These are phyloP conservation scores for Hypoxylon sp. DNA, from an alignment of 2,329 filamentous ascomycete genomes.

Conservation along the genomic window DNA sequence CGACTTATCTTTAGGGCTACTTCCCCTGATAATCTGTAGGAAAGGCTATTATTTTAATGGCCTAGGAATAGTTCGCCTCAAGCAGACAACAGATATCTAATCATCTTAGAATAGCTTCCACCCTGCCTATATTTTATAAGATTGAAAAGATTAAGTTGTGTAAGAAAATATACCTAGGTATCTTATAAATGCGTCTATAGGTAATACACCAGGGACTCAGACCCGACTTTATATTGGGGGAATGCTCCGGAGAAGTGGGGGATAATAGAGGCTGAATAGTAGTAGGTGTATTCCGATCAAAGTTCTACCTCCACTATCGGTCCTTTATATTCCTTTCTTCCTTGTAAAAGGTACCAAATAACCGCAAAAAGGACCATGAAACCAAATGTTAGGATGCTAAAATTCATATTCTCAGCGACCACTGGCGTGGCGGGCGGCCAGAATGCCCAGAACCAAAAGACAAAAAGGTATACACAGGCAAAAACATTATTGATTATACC, in stretches of 20 bases:
- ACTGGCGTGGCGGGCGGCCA: constrained; percentile 7
- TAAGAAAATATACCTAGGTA: no score
- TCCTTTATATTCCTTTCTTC: constrained; percentile 13
- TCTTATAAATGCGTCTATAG: no score
- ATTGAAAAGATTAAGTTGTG: no score
- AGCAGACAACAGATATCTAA: no score
- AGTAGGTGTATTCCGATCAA: neutral
- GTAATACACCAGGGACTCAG: no score
- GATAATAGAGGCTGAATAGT: neutral
- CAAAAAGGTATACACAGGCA: constrained; percentile 26
- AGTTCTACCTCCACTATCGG: constrained; percentile 13
- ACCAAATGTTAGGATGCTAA: constrained; percentile 10
- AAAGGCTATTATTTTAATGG: neutral
- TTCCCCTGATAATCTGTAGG: neutral
- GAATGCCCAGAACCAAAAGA: constrained; percentile 31
- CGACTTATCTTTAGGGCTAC: neutral
- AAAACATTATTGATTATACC: constrained; percentile 34
- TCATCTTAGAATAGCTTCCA: no score
- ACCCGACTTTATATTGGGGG: no score
- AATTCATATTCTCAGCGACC: constrained; percentile 4
- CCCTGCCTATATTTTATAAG: no score
- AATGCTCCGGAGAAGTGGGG: no score
- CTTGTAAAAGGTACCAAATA: constrained; percentile 4
- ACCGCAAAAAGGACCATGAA: neutral
- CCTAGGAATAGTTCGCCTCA: no score